These are phyloP conservation scores for Micractinium sp. DNA, from an alignment of 139 green algal species.

Conservation along the genomic window DNA sequence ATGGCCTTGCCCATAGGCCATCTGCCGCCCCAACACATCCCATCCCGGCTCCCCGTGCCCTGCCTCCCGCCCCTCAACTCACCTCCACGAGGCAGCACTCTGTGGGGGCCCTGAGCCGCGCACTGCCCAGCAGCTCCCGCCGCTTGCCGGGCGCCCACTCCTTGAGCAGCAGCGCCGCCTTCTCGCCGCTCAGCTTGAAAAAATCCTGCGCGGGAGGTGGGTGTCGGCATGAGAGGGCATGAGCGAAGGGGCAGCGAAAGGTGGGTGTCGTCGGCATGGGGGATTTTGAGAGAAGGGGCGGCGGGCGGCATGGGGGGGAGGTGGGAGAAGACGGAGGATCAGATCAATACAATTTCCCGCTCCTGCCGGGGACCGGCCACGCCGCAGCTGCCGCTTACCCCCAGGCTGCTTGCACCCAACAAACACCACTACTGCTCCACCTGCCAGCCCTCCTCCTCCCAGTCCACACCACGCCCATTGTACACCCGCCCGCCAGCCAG, in stretches of 20 bases:
- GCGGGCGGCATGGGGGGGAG: too few relatives aligned
- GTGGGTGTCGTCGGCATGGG: too few relatives aligned
- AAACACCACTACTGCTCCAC: neutral
- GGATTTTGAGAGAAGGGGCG: neutral
- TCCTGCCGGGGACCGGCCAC: too few relatives aligned
- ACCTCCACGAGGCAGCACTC: conserved; percentile 28
- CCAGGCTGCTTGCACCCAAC: neutral
- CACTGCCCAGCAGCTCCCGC: conserved; percentile 12
- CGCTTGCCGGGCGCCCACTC: conserved; percentile 18
- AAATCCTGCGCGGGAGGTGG: neutral
- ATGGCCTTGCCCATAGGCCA: too few relatives aligned
- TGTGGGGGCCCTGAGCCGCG: neutral
- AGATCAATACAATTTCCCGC: too few relatives aligned
- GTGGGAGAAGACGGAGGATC: too few relatives aligned
- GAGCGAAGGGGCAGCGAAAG: too few relatives aligned
- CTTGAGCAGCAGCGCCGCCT: conserved; percentile 1
- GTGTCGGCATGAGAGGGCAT: neutral
- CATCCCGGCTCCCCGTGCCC: too few relatives aligned
- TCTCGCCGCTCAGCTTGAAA: conserved; percentile 18
- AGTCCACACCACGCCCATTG: too few relatives aligned
- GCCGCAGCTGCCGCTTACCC: too few relatives aligned
- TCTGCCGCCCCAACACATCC: too few relatives aligned
- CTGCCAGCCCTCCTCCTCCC: too few relatives aligned
- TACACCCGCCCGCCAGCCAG: neutral
- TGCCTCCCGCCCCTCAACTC: neutral